A percentile compares a stretch with the other conserved stretches of the same genome.
Evolutionary conservation across 306 rosid genomes (phyloP).

Genomic region (Fagus sylvatica): DNA sequence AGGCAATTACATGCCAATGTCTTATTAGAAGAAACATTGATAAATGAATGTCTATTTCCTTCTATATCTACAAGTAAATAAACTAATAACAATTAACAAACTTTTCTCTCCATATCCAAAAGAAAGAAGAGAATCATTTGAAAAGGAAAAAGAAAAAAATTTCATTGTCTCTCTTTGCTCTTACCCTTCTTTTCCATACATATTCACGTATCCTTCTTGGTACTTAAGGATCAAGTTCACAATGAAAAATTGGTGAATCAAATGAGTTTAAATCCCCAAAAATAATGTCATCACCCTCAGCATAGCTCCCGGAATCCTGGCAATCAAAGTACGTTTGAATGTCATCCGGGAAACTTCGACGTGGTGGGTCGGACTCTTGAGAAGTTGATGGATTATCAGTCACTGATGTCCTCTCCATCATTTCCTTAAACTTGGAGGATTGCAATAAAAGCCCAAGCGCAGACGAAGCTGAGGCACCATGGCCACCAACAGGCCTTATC

Average conservation of each 20-base stretch:
- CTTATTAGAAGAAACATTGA: background rate
- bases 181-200: background rate
- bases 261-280: conserved; percentile 62
- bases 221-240: conserved; percentile 53
- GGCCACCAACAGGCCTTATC: background rate
- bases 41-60: conserved; percentile 14
- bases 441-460: conserved; percentile 52
- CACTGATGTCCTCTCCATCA: conserved; percentile 49
- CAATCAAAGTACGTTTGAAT: conserved; percentile 80
- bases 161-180: background rate
- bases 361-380: conserved; percentile 36
- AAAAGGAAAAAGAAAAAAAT: background rate
- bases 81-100: conserved; percentile 8
- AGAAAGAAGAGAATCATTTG: background rate
- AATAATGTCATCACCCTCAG: conserved; percentile 62
- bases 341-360: conserved; percentile 75
- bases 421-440: conserved; percentile 61
- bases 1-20: background rate
- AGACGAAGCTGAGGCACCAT: conserved; percentile 32
- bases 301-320: conserved; percentile 45
- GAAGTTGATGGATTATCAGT: conserved; percentile 26
- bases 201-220: conserved; percentile 20
- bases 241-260: conserved; percentile 59
- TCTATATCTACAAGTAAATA: conserved; percentile 18
- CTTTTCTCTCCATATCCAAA: background rate